phyloP scores from a whole-genome alignment of 495 filamentous ascomycete species.

The Trypethelium eluteriae region DNA sequence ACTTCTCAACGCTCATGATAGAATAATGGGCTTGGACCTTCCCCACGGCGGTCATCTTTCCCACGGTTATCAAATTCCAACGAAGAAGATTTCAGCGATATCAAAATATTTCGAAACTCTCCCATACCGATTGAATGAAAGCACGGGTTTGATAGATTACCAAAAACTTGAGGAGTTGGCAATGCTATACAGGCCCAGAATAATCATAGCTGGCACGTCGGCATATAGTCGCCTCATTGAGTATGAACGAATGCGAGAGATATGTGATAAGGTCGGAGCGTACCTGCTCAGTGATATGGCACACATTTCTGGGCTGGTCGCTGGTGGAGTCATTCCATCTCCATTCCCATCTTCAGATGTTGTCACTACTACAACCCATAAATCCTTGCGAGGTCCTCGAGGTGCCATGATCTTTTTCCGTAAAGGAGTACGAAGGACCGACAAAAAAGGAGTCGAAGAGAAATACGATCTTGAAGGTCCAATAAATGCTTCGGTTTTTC shows the following conservation, averaged over 20 bases:
- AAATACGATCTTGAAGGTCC: slow-evolving; percentile 89
- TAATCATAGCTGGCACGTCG: slow-evolving; percentile 92
- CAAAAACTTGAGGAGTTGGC: slow-evolving; percentile 86
- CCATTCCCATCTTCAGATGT: slow-evolving; percentile 93
- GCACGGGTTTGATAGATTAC: slow-evolving; percentile 97
- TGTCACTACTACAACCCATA: slow-evolving; percentile 98
- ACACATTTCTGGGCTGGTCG: slow-evolving; percentile 94
- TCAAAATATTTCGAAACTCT: slow-evolving; percentile 99
- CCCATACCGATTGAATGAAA: slow-evolving; percentile 83
- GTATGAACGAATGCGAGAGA: slow-evolving; percentile 93
- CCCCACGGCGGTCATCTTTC: slow-evolving; percentile 96
- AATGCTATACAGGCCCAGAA: slow-evolving; percentile 88
- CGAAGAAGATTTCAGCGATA: slow-evolving; percentile 96
- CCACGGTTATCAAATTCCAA: slow-evolving; percentile 94
- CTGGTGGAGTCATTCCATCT: slow-evolving; percentile 85
- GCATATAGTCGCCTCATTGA: slow-evolving; percentile 98
- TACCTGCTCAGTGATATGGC: slow-evolving; percentile 98
- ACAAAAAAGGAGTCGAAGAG: slow-evolving; percentile 86
- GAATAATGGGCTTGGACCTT: slow-evolving; percentile 93
- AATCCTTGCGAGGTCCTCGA: slow-evolving; percentile 95
- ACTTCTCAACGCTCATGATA: slow-evolving; percentile 81
- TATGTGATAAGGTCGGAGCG: slow-evolving; percentile 85
- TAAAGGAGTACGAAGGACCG: slow-evolving; percentile 80
- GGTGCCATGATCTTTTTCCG: slow-evolving; percentile 99
- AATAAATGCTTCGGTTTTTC: slow-evolving; percentile 99